A percentile compares a stretch with the other conserved stretches of the same genome.
phyloP scores from a whole-genome alignment of 148 eudicot genomes.

The Rhododendron ferrugineum region DNA sequence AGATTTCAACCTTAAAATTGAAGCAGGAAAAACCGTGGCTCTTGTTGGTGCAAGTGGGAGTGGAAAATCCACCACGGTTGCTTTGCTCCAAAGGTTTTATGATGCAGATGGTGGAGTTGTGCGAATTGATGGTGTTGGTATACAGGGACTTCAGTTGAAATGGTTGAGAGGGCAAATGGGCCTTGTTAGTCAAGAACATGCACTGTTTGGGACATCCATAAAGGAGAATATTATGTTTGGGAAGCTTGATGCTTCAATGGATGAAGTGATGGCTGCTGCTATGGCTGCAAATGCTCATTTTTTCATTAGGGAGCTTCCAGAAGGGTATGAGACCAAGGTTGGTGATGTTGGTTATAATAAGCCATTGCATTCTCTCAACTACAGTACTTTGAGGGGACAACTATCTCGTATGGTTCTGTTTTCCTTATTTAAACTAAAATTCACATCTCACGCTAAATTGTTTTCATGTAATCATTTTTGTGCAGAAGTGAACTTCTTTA shows the following conservation, averaged over 20 bases:
- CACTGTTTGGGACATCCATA: constrained; percentile 76
- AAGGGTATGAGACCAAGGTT: constrained; percentile 96
- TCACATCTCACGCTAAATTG: neutral
- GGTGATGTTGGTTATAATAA: neutral
- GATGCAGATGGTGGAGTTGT: constrained; percentile 64
- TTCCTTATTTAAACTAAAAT: neutral
- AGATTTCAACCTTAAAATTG: constrained; percentile 56
- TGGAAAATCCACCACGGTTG: constrained; percentile 85
- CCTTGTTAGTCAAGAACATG: constrained; percentile 92
- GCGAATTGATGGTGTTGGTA: constrained; percentile 64
- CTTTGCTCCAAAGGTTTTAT: constrained; percentile 76
- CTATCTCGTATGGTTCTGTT: neutral
- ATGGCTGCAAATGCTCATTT: constrained; percentile 86
- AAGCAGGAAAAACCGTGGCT: constrained; percentile 74
- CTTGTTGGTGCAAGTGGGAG: constrained; percentile 94
- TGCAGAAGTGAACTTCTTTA: neutral
- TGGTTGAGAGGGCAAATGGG: constrained; percentile 90
- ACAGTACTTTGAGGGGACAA: neutral
- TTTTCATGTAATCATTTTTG: neutral
- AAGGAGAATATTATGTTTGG: constrained; percentile 85
- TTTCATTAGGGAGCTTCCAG: constrained; percentile 76
- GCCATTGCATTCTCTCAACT: neutral
- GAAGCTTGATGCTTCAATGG: constrained; percentile 74
- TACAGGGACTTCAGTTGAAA: constrained; percentile 52
- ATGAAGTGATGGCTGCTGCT: constrained; percentile 77